These are phyloP conservation scores for Uromyces viciae-fabae DNA, from an alignment of 1,284 basidiomycete species.

Conservation along the genomic window DNA sequence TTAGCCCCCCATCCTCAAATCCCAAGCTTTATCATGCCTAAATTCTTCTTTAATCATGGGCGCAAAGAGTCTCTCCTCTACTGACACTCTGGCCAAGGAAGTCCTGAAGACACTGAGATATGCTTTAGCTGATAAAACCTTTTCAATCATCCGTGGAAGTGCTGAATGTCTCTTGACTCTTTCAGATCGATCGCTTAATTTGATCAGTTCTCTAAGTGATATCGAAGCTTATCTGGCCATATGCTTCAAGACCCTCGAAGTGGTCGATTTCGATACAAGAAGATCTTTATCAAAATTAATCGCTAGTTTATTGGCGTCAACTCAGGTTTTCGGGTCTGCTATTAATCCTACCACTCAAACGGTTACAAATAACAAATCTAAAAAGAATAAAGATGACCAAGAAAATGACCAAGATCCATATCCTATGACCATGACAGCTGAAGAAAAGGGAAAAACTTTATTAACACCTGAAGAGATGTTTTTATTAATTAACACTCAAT, in stretches of 20 bases:
- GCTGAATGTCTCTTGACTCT: conserved; percentile 50
- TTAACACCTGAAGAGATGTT: conserved; percentile 78
- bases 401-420: conserved; percentile 62
- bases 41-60: conserved; percentile 72
- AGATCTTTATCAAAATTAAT: conserved; percentile 72
- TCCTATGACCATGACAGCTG: conserved; percentile 58
- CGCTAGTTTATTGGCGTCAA: conserved; percentile 77
- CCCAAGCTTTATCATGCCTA: conserved; percentile 72
- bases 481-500: conserved; percentile 68
- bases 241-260: conserved; percentile 73
- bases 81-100: conserved; percentile 75
- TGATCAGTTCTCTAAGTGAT: conserved; percentile 61
- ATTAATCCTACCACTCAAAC: conserved; percentile 52
- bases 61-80: conserved; percentile 66
- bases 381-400: conserved; percentile 60
- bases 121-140: conserved; percentile 74
- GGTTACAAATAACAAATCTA: conserved; percentile 58
- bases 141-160: conserved; percentile 78
- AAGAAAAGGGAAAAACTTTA: conserved; percentile 68
- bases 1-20: conserved; percentile 67
- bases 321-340: conserved; percentile 66
- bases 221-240: conserved; percentile 69
- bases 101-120: conserved; percentile 76
- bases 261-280: conserved; percentile 77
- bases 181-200: conserved; percentile 51